Evolutionary conservation across 331 rosid species (phyloP).

Genomic region (Cucumis variabilis): DNA sequence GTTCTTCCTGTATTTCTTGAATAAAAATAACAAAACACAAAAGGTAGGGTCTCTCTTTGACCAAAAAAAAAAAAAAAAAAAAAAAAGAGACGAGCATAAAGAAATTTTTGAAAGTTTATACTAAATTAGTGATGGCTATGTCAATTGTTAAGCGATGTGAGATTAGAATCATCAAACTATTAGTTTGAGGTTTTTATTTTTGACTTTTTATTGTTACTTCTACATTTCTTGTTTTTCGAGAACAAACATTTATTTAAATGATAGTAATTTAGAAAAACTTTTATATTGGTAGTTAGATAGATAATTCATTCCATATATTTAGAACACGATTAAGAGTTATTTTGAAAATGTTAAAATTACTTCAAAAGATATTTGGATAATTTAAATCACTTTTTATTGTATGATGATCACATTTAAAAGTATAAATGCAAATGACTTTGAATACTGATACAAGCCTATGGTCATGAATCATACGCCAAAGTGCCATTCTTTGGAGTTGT

Average conservation of each 20-base stretch:
- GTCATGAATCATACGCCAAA: conserved; percentile 58
- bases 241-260: not conserved
- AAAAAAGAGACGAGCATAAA: not conserved
- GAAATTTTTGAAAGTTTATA: not conserved
- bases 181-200: not conserved
- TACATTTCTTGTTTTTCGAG: not conserved
- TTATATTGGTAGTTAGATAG: not conserved
- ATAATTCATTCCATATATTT: not conserved
- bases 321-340: not conserved
- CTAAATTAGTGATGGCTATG: not conserved
- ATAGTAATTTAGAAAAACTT: not conserved
- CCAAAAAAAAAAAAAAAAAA: too few relatives aligned
- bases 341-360: not conserved
- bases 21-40: not conserved
- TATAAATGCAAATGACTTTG: not conserved
- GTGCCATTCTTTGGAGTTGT: conserved; percentile 88
- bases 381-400: too few relatives aligned
- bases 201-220: not conserved
- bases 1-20: not conserved
- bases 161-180: not conserved
- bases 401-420: too few relatives aligned
- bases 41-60: not conserved
- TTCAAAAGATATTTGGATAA: too few relatives aligned
- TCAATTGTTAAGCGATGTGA: not conserved
- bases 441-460: not conserved